These are phyloP conservation scores for Vitis hybrid DNA, from an alignment of 177 flowering plant genomes.

Conservation along the genomic window DNA sequence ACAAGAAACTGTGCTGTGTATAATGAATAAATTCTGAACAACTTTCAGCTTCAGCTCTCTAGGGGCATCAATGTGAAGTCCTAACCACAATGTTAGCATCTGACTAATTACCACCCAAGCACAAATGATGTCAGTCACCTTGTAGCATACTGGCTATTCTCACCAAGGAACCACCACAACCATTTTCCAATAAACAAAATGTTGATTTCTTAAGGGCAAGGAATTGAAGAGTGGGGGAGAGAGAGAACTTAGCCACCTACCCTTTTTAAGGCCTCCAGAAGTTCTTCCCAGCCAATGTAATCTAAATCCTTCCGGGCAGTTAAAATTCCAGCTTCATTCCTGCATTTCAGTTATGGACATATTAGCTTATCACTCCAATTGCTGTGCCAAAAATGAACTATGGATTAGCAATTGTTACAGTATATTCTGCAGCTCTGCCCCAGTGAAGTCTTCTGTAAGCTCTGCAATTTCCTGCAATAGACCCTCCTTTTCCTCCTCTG, in stretches of 20 bases:
- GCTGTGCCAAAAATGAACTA: conserved; percentile 2
- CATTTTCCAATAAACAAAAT: too few species aligned
- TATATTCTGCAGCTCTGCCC: conserved; percentile 96
- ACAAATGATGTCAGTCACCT: too few species aligned
- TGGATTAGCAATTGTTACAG: conserved; percentile 42
- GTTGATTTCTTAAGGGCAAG: too few species aligned
- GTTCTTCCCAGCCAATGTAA: conserved; percentile 86
- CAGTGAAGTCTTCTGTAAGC: conserved; percentile 85
- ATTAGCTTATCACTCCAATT: conserved; percentile 5
- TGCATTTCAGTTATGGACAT: conserved; percentile 24
- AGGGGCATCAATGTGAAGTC: too few species aligned
- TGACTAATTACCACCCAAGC: too few species aligned
- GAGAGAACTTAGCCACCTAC: conserved; percentile 29
- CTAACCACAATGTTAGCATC: too few species aligned
- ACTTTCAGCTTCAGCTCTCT: too few species aligned
- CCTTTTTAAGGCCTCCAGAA: conserved; percentile 90
- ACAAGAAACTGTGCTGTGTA: too few species aligned
- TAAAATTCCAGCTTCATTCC: conserved; percentile 98
- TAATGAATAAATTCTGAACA: too few species aligned
- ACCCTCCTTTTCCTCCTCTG: conserved; percentile 78
- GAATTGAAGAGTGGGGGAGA: not conserved
- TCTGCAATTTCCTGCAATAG: conserved; percentile 83
- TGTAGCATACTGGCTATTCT: too few species aligned
- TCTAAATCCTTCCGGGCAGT: conserved; percentile 94
- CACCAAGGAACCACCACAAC: too few species aligned